Percentiles rank a stretch among this genome's conserved stretches.
Evolutionary conservation across 495 filamentous ascomycete genomes (phyloP).

Genomic region (Apodospora peruviana): DNA sequence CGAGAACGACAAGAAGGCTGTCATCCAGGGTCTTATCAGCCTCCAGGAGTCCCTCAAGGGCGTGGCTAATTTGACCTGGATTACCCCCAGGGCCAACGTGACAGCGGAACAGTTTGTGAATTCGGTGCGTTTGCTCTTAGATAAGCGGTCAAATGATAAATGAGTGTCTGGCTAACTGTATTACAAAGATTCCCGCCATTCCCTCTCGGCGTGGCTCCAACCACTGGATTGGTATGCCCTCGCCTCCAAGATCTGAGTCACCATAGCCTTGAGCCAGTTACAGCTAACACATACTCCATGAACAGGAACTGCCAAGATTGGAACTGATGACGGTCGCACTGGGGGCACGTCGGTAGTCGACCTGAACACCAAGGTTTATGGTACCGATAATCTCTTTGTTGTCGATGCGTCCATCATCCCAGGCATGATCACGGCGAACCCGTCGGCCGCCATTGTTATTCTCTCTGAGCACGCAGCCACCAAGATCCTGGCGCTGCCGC

Average conservation of each 20-base stretch:
- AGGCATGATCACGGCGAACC: conserved; percentile 52
- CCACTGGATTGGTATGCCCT: conserved; percentile 54
- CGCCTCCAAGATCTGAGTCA: not conserved
- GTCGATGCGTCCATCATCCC: conserved; percentile 60
- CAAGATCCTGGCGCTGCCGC: conserved; percentile 17
- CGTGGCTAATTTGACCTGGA: conserved; percentile 47
- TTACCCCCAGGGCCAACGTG: conserved; percentile 45
- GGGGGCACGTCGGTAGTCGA: conserved; percentile 62
- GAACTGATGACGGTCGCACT: conserved; percentile 56
- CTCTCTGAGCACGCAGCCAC: conserved; percentile 51
- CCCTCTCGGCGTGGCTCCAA: conserved; percentile 54
- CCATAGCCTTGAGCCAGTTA: not conserved
- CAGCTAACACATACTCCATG: not conserved
- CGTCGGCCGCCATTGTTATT: conserved; percentile 50
- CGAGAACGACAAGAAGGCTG: conserved; percentile 39
- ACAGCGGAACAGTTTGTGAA: conserved; percentile 51
- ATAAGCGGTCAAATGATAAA: too few relatives aligned
- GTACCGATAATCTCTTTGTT: conserved; percentile 62
- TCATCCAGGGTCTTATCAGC: conserved; percentile 52
- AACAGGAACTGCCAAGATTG: conserved; percentile 50
- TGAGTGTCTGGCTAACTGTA: not conserved
- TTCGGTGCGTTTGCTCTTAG: conserved; percentile 15
- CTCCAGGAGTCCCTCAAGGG: conserved; percentile 47
- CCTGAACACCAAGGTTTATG: conserved; percentile 62
- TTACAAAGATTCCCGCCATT: conserved; percentile 40